Conservation (phyloP, 2,329 filamentous ascomycete species). For the Parastagonospora nodorum region DNA sequence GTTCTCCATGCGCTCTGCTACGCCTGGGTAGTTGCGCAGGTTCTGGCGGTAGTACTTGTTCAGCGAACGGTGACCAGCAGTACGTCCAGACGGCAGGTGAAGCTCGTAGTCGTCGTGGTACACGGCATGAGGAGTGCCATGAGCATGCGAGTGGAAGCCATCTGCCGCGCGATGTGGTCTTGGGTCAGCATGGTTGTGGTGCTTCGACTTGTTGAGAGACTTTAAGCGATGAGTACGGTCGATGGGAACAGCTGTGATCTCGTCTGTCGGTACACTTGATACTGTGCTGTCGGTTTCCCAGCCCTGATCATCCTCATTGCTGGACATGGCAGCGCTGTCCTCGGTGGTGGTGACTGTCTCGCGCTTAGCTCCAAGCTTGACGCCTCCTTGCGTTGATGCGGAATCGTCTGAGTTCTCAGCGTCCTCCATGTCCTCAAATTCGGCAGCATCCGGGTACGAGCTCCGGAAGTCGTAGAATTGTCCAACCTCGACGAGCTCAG, state of each 20-base stretch:
- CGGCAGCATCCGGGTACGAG: constrained; percentile 85
- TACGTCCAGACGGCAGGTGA: constrained; percentile 86
- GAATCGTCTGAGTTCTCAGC: constrained; percentile 55
- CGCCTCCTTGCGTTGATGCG: constrained; percentile 53
- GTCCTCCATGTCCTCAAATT: constrained; percentile 56
- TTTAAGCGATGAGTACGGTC: constrained; percentile 75
- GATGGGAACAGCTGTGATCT: constrained; percentile 78
- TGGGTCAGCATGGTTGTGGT: constrained; percentile 74
- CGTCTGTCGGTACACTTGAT: constrained; percentile 84
- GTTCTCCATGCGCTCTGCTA: constrained; percentile 74
- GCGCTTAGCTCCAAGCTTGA: constrained; percentile 71
- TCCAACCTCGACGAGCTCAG: constrained; percentile 90
- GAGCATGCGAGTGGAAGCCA: constrained; percentile 81
- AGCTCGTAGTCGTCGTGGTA: constrained; percentile 94
- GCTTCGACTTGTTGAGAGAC: constrained; percentile 71
- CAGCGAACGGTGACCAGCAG: constrained; percentile 86
- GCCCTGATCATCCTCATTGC: constrained; percentile 71
- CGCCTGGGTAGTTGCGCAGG: constrained; percentile 78
- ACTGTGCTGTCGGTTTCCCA: constrained; percentile 95
- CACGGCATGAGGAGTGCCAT: constrained; percentile 72
- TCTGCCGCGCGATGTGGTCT: constrained; percentile 75
- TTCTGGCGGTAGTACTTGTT: constrained; percentile 93
- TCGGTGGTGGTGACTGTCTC: constrained; percentile 49
- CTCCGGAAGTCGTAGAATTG: constrained; percentile 97
- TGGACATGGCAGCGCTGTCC: constrained; percentile 48